These are phyloP conservation scores for Nannizziopsis arthrosporioides DNA, from an alignment of 2,329 filamentous ascomycete genomes.

Conservation along the genomic window DNA sequence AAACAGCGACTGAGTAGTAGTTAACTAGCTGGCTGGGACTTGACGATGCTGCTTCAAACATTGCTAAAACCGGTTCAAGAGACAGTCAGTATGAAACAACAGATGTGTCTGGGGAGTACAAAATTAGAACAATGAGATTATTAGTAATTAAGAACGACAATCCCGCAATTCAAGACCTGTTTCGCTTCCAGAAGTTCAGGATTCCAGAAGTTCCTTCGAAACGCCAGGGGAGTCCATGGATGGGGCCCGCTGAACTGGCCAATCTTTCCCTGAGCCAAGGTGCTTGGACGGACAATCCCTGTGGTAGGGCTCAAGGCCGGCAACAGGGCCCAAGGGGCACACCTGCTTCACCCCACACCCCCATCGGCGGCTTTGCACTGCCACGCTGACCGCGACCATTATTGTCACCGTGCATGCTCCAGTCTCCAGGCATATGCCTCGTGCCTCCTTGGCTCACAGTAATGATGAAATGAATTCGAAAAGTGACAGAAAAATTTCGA, in stretches of 20 bases:
- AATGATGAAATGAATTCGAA: too few species aligned
- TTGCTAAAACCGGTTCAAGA: background rate
- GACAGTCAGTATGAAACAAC: background rate
- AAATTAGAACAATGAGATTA: background rate
- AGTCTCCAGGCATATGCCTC: too few species aligned
- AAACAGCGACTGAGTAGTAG: too few species aligned
- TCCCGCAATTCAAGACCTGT: background rate
- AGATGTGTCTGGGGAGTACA: background rate
- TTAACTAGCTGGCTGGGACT: too few species aligned
- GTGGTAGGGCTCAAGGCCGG: background rate
- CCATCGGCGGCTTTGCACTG: conserved; percentile 7
- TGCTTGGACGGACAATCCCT: background rate
- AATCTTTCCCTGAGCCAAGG: too few species aligned
- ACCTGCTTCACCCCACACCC: conserved; percentile 1
- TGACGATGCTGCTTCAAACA: background rate
- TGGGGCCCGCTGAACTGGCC: background rate
- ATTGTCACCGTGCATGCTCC: background rate
- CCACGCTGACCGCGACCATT: background rate
- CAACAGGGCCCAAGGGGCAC: background rate
- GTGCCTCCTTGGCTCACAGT: too few species aligned
- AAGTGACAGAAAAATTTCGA: too few species aligned
- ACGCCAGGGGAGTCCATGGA: background rate
- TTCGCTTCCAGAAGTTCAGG: background rate
- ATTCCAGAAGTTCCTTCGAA: conserved; percentile 10
- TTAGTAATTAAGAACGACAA: background rate